Evolutionary conservation across 2,329 filamentous ascomycete species (phyloP).

Genomic region (Nemania sp.): DNA sequence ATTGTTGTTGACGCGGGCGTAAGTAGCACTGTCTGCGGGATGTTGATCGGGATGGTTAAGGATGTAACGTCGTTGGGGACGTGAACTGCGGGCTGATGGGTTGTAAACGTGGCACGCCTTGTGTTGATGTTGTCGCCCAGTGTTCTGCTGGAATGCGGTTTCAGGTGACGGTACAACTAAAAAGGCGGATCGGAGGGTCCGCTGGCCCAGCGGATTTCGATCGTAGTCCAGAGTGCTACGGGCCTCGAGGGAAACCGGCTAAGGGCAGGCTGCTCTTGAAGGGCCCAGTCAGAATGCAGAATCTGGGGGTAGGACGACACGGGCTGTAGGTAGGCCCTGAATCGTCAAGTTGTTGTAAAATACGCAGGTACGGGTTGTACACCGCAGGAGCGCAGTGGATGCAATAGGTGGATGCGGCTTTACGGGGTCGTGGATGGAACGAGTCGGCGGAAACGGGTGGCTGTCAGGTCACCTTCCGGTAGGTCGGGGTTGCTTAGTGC

Average conservation of each 20-base stretch:
- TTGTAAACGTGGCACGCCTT: slow-evolving; percentile 18
- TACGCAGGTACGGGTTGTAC: background rate
- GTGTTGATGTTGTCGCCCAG: slow-evolving; percentile 21
- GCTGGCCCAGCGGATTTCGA: slow-evolving; percentile 23
- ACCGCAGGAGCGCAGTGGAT: background rate
- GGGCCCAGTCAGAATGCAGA: slow-evolving; percentile 20
- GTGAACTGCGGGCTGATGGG: slow-evolving; percentile 7
- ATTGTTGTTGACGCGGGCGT: background rate
- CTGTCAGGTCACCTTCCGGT: slow-evolving; percentile 18
- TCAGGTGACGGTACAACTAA: slow-evolving; percentile 24
- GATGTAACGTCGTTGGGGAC: slow-evolving; percentile 3
- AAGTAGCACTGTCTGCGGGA: background rate
- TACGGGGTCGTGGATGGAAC: slow-evolving; percentile 7
- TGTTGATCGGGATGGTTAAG: slow-evolving; percentile 5
- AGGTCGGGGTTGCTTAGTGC: slow-evolving; percentile 18
- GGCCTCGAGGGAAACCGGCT: background rate
- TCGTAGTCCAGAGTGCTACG: slow-evolving; percentile 21
- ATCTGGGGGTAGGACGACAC: slow-evolving; percentile 12
- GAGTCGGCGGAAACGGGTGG: slow-evolving; percentile 19
- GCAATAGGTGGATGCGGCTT: background rate
- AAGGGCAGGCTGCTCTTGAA: background rate
- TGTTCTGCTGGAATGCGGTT: slow-evolving; percentile 33
- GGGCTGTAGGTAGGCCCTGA: slow-evolving; percentile 11
- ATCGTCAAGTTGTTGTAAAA: slow-evolving; percentile 5
- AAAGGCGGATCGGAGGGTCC: slow-evolving; percentile 8